Percentiles rank a stretch among this genome's conserved stretches.
Conservation (phyloP, 495 filamentous ascomycete genomes). For the Penicillium desertorum region DNA sequence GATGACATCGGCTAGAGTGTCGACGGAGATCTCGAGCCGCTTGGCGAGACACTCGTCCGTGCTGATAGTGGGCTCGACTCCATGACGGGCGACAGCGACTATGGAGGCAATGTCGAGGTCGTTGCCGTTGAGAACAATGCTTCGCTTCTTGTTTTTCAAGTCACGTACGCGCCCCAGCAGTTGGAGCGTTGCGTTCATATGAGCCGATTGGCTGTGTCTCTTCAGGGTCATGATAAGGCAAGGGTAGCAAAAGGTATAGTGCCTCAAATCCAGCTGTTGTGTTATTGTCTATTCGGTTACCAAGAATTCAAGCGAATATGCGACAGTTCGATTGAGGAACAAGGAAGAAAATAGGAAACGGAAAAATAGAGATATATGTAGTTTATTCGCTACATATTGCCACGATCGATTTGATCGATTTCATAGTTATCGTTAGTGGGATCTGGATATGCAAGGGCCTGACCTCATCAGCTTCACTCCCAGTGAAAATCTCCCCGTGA, state of each 20-base stretch:
- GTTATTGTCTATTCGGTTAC: not conserved
- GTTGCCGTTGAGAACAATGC: constrained; percentile 19
- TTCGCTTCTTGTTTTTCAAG: constrained; percentile 7
- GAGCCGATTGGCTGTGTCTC: not conserved
- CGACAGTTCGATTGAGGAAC: not conserved
- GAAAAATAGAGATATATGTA: not conserved
- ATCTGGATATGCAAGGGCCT: too few species aligned
- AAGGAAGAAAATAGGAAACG: not conserved
- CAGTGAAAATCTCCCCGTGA: too few species aligned
- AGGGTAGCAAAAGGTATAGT: not conserved
- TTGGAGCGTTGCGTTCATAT: constrained; percentile 5
- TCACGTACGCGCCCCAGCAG: constrained; percentile 4
- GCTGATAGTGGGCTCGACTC: constrained; percentile 13
- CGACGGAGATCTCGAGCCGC: constrained; percentile 15
- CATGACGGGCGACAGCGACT: constrained; percentile 20
- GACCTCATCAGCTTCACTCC: too few species aligned
- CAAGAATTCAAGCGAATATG: not conserved
- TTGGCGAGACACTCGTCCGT: constrained; percentile 12
- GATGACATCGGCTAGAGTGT: constrained; percentile 15
- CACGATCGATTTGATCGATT: too few species aligned
- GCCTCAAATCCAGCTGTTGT: not conserved
- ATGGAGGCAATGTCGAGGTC: constrained; percentile 21
- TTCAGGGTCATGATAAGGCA: not conserved
- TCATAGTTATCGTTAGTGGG: too few species aligned
- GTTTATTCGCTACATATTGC: too few species aligned